Conservation (phyloP, 768 basidiomycete species). For the Pulveroboletus ravenelii region DNA sequence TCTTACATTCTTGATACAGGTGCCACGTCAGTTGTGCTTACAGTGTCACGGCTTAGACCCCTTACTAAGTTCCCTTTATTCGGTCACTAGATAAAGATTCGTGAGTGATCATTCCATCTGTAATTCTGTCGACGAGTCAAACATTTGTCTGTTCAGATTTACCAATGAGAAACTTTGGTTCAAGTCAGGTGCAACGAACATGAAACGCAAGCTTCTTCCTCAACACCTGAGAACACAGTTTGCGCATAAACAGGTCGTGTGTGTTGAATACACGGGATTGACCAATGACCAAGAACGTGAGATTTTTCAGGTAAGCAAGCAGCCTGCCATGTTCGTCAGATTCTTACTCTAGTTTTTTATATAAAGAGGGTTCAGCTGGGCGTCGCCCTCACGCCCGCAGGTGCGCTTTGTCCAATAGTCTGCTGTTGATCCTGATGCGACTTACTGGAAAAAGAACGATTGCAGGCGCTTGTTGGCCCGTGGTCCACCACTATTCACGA, state of each 20-base stretch:
- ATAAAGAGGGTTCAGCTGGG: constrained; percentile 48
- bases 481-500: constrained; percentile 41
- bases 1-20: constrained; percentile 28
- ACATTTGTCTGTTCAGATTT: constrained; percentile 11
- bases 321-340: background rate
- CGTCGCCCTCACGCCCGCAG: constrained; percentile 46
- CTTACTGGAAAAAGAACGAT: constrained; percentile 35
- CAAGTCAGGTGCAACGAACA: constrained; percentile 18
- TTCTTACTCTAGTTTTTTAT: background rate
- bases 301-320: constrained; percentile 49
- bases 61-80: constrained; percentile 4
- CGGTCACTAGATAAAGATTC: constrained; percentile 35
- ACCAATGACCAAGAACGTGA: constrained; percentile 55
- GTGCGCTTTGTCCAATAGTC: constrained; percentile 23
- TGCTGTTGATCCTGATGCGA: background rate
- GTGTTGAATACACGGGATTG: constrained; percentile 50
- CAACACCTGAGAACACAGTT: constrained; percentile 35
- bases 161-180: constrained; percentile 38
- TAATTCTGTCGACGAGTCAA: background rate
- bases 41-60: background rate
- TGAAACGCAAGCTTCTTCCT: constrained; percentile 32
- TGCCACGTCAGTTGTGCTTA: constrained; percentile 35
- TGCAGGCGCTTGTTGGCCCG: constrained; percentile 46
- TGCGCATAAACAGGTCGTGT: constrained; percentile 43
- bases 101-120: constrained; percentile 22